Conservation (phyloP, 2,329 filamentous ascomycete genomes). For the Fusarium foetens region DNA sequence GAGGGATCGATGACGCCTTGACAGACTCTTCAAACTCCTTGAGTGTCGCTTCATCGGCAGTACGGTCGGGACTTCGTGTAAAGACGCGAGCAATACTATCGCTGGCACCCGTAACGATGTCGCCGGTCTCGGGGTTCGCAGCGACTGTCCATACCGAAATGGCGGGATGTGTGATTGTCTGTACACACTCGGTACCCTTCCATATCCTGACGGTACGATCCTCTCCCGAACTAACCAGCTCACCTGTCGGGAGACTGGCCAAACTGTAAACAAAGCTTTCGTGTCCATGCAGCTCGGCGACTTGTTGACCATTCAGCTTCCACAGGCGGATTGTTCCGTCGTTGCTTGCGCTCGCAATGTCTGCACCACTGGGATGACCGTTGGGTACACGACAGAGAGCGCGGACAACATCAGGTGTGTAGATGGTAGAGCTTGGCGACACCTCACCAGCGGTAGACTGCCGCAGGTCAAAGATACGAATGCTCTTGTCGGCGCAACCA, state of each 20-base stretch:
- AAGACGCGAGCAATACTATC: conserved; percentile 89
- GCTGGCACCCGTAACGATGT: conserved; percentile 93
- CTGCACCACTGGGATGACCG: conserved; percentile 81
- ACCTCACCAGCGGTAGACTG: conserved; percentile 65
- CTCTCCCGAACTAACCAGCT: conserved; percentile 90
- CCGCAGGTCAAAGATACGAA: conserved; percentile 82
- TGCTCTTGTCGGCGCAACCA: conserved; percentile 89
- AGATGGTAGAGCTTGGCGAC: conserved; percentile 63
- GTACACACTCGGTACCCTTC: conserved; percentile 83
- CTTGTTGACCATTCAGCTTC: conserved; percentile 80
- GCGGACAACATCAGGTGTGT: conserved; percentile 84
- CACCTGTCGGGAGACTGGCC: conserved; percentile 79
- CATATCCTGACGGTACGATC: conserved; percentile 94
- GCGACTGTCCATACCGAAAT: conserved; percentile 96
- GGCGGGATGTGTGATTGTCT: conserved; percentile 96
- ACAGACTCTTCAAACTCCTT: conserved; percentile 84
- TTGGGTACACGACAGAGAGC: conserved; percentile 85
- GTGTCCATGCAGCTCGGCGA: conserved; percentile 85
- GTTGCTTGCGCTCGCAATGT: conserved; percentile 96
- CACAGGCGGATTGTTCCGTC: conserved; percentile 90
- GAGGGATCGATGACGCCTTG: conserved; percentile 84
- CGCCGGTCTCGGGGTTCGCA: conserved; percentile 82
- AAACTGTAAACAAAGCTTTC: conserved; percentile 96
- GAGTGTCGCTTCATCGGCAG: conserved; percentile 75
- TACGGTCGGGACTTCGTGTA: conserved; percentile 74